Percentiles rank a stretch among this genome's conserved stretches.
Evolutionary conservation across 2,329 filamentous ascomycete species (phyloP).

Genomic region (Cytospora paraplurivora): DNA sequence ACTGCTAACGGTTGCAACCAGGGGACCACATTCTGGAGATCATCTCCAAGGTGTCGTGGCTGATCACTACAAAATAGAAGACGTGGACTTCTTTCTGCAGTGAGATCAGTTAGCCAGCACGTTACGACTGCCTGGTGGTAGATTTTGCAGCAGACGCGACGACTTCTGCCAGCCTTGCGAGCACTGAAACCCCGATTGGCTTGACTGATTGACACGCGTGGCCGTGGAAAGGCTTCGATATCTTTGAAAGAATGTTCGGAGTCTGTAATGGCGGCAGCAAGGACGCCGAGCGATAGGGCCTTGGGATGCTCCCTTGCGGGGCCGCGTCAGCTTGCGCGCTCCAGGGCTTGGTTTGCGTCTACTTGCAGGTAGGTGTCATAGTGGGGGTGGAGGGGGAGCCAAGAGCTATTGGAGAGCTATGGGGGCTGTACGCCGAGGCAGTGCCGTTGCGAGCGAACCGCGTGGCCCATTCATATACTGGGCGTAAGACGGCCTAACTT

Average conservation of each 20-base stretch:
- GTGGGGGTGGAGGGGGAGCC: slow-evolving; percentile 7
- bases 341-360: slow-evolving; percentile 12
- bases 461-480: background rate
- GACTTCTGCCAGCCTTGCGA: background rate
- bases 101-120: slow-evolving; percentile 34
- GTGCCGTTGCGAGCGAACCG: background rate
- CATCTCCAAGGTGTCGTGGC: slow-evolving; percentile 36
- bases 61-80: slow-evolving; percentile 50
- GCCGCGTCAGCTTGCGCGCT: slow-evolving; percentile 30
- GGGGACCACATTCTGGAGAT: slow-evolving; percentile 39
- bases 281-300: slow-evolving; percentile 4
- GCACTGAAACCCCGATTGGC: slow-evolving; percentile 5
- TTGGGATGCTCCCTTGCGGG: slow-evolving; percentile 27
- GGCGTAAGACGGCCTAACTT: slow-evolving; percentile 18
- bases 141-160: slow-evolving; percentile 8
- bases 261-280: background rate
- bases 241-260: background rate
- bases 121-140: background rate
- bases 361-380: slow-evolving; percentile 23
- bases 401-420: slow-evolving; percentile 18
- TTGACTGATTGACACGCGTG: slow-evolving; percentile 11
- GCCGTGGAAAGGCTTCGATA: slow-evolving; percentile 8
- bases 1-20: slow-evolving; percentile 21
- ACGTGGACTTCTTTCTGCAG: slow-evolving; percentile 62
- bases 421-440: slow-evolving; percentile 4